Evolutionary conservation across 108 stramenopile species (phyloP).

Genomic region (Cyclostephanos tholiformis): DNA sequence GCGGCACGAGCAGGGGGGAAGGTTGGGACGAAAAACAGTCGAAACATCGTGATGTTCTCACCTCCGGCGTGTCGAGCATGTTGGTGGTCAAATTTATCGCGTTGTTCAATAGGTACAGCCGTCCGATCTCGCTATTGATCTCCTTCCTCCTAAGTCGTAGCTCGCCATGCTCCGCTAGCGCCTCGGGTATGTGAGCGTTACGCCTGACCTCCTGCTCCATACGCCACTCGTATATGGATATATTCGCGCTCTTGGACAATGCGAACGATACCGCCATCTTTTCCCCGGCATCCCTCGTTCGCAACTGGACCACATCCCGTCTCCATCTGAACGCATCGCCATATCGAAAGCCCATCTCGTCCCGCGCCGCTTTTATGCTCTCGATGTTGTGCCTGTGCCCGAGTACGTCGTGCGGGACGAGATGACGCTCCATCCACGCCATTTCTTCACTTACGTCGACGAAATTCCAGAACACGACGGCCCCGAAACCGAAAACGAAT

Average conservation of each 20-base stretch:
- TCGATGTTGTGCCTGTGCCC: constrained; percentile 43
- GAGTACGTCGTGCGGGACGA: constrained; percentile 30
- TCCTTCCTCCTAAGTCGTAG: constrained; percentile 46
- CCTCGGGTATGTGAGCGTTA: constrained; percentile 56
- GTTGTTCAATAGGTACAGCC: constrained; percentile 52
- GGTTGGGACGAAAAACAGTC: too few species aligned
- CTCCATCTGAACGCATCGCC: constrained; percentile 41
- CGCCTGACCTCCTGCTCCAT: constrained; percentile 46
- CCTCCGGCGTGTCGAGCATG: constrained; percentile 52
- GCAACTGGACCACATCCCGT: constrained; percentile 50
- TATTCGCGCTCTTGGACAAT: constrained; percentile 41
- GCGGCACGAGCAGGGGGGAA: too few species aligned
- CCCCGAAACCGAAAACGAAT: constrained; percentile 53
- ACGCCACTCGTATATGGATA: constrained; percentile 51
- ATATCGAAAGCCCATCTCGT: constrained; percentile 56
- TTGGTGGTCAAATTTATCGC: constrained; percentile 56
- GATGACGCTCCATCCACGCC: constrained; percentile 45
- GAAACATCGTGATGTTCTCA: too few species aligned
- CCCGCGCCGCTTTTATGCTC: constrained; percentile 45
- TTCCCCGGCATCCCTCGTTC: constrained; percentile 54
- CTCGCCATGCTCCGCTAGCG: constrained; percentile 44
- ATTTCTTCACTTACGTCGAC: constrained; percentile 29
- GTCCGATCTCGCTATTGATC: constrained; percentile 47
- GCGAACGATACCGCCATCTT: constrained; percentile 57
- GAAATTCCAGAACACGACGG: constrained; percentile 59